Percentiles rank a stretch among this genome's conserved stretches.
Conservation (phyloP, 73 alveolate genomes). For the Paramecium tetraurelia region DNA sequence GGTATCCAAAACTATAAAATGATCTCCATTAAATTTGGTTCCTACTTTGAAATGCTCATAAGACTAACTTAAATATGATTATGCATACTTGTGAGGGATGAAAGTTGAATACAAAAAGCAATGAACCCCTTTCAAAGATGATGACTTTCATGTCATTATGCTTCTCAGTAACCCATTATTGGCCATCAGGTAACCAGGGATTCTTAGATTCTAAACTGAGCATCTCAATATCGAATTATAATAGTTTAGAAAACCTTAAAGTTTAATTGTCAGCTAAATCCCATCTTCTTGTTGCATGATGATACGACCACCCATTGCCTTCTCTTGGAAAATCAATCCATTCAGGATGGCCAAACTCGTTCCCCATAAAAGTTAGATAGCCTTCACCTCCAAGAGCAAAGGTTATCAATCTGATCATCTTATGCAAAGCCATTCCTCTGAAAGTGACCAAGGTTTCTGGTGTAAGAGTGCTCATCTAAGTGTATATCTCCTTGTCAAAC, state of each 20-base stretch:
- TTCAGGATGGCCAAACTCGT: constrained; percentile 99
- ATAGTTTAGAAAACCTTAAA: constrained; percentile 27
- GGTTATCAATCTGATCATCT: constrained; percentile 91
- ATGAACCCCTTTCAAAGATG: constrained; percentile 91
- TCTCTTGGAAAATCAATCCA: constrained; percentile 99
- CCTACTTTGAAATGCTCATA: constrained; percentile 92
- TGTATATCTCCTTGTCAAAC: constrained; percentile 88
- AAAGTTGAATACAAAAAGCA: constrained; percentile 95
- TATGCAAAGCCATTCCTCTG: constrained; percentile 97
- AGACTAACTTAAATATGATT: constrained; percentile 57
- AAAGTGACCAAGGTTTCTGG: constrained; percentile 79
- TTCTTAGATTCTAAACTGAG: constrained; percentile 35
- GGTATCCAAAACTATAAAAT: constrained; percentile 87
- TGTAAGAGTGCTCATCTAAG: constrained; percentile 76
- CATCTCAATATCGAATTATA: constrained; percentile 57
- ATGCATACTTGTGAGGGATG: constrained; percentile 81
- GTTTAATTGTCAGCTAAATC: constrained; percentile 85
- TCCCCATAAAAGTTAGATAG: constrained; percentile 97
- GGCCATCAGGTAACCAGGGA: constrained; percentile 76
- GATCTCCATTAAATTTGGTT: constrained; percentile 87
- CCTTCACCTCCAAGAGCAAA: constrained; percentile 96
- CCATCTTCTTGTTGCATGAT: constrained; percentile 96
- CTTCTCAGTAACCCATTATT: constrained; percentile 82
- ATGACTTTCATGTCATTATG: constrained; percentile 91
- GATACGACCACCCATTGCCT: constrained; percentile 94